Base-by-base conservation (phyloP, 495 filamentous ascomycete species). In the Tuber borchii region DNA sequence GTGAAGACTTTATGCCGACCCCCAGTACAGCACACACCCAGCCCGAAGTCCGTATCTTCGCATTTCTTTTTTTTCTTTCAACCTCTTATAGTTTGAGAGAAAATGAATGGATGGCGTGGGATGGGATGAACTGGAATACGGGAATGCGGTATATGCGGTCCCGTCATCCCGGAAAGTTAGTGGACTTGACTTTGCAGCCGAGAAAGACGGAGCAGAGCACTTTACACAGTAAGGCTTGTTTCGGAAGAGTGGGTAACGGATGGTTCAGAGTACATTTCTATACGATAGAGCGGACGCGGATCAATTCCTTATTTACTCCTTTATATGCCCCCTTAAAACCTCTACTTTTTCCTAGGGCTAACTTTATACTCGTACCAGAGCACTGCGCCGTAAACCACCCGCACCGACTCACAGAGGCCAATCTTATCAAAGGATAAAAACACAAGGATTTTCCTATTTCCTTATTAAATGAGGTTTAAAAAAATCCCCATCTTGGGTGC, bases 101-200 rank as follows among this genome's bases (percentile, higher is more conserved):
- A 61, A 61, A 26, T 16, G n/a, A n/a, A 61, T 10, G n/a, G n/a
- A 6, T 61, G 10, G 56, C 7, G 31, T 31, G n/a, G 12, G 56
- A 61, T 61, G n/a, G 56, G 56, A 61, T 61, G 56, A 61, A 61
- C 56, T 17, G 45, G 45, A 31, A n/a, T n/a, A 56, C n/a, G n/a
- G 56, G 10, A 31, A 17, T 34, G 51, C 51, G 51, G 51, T 10
- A 65, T 19, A 65, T 19, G 56, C 26, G 12, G 56, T 6, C 4
- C 51, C 26, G 26, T 65, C 56, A 34, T 65, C 26, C 3, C 2
- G 56, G 56, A 65, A 65, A 34, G 56, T 34, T 31, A 34, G 56
- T 34, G 56, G n/a, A 17, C 26, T 19, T 17, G 2, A 19, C 56
- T 65, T 65, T 34, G 12, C 56, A 17, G 26, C 10, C 10, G 56